A percentile compares a stretch with the other conserved stretches of the same genome.
These are phyloP conservation scores for Erysimum cheiri DNA, from an alignment of 441 rosid species.

Conservation along the genomic window DNA sequence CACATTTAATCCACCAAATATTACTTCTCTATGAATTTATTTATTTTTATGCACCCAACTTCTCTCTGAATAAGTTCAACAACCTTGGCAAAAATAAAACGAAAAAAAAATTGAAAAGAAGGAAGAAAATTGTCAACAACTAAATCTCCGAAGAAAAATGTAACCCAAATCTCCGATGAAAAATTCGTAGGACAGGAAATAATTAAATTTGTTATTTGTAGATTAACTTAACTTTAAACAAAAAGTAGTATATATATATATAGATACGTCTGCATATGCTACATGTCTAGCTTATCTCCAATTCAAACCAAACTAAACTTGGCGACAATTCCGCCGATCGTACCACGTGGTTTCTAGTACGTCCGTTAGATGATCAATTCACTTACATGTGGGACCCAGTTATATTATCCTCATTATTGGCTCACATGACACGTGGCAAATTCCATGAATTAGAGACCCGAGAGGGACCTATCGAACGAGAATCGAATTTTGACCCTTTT, in stretches of 20 bases:
- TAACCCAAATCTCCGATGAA: background rate
- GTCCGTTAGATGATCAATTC: constrained; percentile 38
- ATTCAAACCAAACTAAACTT: constrained; percentile 20
- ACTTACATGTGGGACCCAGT: constrained; percentile 5
- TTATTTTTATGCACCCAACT: background rate
- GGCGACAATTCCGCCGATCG: constrained; percentile 31
- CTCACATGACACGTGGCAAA: constrained; percentile 24
- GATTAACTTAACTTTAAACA: background rate
- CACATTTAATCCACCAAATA: background rate
- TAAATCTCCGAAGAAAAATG: background rate
- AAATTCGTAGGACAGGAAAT: too few relatives aligned
- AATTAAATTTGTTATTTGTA: too few relatives aligned
- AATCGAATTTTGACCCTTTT: background rate
- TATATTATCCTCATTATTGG: constrained; percentile 33
- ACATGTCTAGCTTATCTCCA: constrained; percentile 40
- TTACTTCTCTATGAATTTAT: background rate
- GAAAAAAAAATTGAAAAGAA: background rate
- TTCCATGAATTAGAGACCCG: background rate
- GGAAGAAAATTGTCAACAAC: background rate
- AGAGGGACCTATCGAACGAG: background rate
- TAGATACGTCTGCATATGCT: too few relatives aligned
- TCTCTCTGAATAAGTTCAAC: background rate
- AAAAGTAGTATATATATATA: background rate
- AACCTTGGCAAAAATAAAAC: background rate
- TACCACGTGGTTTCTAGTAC: constrained; percentile 34